These are phyloP conservation scores for Magnolia officinalis DNA, from an alignment of 164 flowering plant species.

Conservation along the genomic window DNA sequence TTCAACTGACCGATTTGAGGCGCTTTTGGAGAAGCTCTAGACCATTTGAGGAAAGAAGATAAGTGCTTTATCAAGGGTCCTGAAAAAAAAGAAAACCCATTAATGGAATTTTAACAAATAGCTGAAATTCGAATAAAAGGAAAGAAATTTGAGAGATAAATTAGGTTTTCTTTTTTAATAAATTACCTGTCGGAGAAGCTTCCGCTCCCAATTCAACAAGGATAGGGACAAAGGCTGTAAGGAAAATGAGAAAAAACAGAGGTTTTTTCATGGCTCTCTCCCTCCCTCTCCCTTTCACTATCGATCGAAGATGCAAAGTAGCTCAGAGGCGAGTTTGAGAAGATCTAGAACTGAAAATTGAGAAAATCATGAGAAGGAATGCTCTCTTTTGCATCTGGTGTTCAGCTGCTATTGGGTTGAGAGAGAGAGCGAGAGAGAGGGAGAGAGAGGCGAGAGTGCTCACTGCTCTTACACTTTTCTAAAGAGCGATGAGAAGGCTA, in stretches of 20 bases:
- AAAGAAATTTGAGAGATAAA: slow-evolving; percentile 9
- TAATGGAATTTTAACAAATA: not conserved
- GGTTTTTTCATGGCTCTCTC: slow-evolving; percentile 39
- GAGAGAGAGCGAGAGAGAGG: not conserved
- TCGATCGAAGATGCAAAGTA: not conserved
- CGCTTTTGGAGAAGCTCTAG: slow-evolving; percentile 59
- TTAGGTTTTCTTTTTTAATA: not conserved
- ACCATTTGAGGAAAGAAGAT: slow-evolving; percentile 76
- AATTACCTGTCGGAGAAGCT: slow-evolving; percentile 70
- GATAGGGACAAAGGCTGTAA: slow-evolving; percentile 20
- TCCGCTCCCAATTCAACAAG: slow-evolving; percentile 46
- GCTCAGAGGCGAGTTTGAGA: not conserved
- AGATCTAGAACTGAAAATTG: not conserved
- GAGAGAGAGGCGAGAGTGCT: not conserved
- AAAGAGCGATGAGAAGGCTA: not conserved
- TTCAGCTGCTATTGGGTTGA: not conserved
- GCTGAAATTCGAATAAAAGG: not conserved
- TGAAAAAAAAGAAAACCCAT: slow-evolving; percentile 21
- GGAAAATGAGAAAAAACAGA: slow-evolving; percentile 27
- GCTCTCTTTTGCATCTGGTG: not conserved
- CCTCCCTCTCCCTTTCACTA: not conserved
- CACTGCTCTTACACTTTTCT: not conserved
- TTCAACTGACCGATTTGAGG: slow-evolving; percentile 57
- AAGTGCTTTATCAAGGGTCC: slow-evolving; percentile 74
- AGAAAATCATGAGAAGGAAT: not conserved